These are phyloP conservation scores for Lactarius trivialis DNA, from an alignment of 768 basidiomycete species.

Conservation along the genomic window DNA sequence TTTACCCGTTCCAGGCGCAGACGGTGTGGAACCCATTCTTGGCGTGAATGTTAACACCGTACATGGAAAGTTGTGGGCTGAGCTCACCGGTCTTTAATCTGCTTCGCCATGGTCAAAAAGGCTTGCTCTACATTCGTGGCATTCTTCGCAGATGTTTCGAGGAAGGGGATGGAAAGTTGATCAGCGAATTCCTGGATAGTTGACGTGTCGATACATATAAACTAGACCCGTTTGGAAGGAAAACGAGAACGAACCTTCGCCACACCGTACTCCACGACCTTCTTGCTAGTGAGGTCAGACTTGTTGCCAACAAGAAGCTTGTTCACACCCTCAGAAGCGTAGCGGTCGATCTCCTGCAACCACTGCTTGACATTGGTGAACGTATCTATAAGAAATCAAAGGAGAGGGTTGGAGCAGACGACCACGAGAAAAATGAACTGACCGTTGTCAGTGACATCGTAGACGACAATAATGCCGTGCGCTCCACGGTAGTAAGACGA, in stretches of 20 bases:
- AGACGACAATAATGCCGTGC: slow-evolving; percentile 98
- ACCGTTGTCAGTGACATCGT: slow-evolving; percentile 96
- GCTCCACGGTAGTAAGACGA: slow-evolving; percentile 99
- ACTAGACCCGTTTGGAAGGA: not conserved
- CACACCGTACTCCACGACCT: slow-evolving; percentile 84
- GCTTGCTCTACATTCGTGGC: slow-evolving; percentile 99
- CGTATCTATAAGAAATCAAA: slow-evolving; percentile 51
- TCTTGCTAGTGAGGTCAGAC: slow-evolving; percentile 95
- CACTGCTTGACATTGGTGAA: slow-evolving; percentile 95
- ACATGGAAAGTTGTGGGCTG: no score
- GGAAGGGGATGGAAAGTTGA: slow-evolving; percentile 87
- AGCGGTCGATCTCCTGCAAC: slow-evolving; percentile 89
- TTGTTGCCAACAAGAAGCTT: slow-evolving; percentile 99
- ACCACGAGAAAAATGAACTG: slow-evolving; percentile 18
- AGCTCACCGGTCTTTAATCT: slow-evolving; percentile 82
- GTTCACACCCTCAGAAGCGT: slow-evolving; percentile 98
- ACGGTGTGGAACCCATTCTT: slow-evolving; percentile 82
- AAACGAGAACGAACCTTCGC: slow-evolving; percentile 54
- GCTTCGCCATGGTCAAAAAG: slow-evolving; percentile 98
- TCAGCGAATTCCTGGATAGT: slow-evolving; percentile 80
- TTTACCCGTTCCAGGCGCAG: slow-evolving; percentile 69
- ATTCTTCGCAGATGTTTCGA: slow-evolving; percentile 99
- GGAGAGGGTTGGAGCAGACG: slow-evolving; percentile 8
- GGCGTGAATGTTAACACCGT: not conserved
- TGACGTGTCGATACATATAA: slow-evolving; percentile 9